phyloP scores from a whole-genome alignment of 495 filamentous ascomycete species.

The Talaromyces wortmannii region DNA sequence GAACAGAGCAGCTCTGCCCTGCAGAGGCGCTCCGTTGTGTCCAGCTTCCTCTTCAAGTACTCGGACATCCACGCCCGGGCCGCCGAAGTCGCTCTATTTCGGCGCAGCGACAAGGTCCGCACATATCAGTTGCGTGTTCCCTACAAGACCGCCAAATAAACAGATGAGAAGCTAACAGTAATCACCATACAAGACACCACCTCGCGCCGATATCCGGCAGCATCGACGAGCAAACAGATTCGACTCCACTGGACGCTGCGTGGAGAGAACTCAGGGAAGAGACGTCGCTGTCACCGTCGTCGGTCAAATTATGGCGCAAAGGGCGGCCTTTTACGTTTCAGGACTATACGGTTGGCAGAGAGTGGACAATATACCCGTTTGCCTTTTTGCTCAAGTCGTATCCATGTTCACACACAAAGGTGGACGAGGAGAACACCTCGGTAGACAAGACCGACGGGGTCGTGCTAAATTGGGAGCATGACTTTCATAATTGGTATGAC shows the following conservation, averaged over 20 bases:
- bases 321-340: conserved; percentile 53
- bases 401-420: background rate
- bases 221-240: conserved; percentile 42
- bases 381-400: conserved; percentile 42
- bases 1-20: background rate
- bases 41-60: conserved; percentile 47
- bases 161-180: background rate
- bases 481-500: conserved; percentile 48
- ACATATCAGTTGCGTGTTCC: conserved; percentile 43
- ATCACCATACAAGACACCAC: conserved; percentile 29
- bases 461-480: conserved; percentile 58
- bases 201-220: conserved; percentile 55
- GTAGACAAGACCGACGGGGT: conserved; percentile 32
- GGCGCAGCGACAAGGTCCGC: conserved; percentile 47
- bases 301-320: conserved; percentile 43
- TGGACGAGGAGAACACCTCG: background rate
- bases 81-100: conserved; percentile 47
- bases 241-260: conserved; percentile 43
- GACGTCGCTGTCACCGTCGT: conserved; percentile 40
- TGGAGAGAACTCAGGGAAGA: conserved; percentile 60
- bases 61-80: conserved; percentile 13
- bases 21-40: conserved; percentile 42
- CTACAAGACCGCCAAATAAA: too few species aligned
- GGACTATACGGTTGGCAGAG: conserved; percentile 41
- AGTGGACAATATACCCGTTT: conserved; percentile 61